phyloP scores from a whole-genome alignment of 306 rosid genomes.

The Dalbergia oliveri region DNA sequence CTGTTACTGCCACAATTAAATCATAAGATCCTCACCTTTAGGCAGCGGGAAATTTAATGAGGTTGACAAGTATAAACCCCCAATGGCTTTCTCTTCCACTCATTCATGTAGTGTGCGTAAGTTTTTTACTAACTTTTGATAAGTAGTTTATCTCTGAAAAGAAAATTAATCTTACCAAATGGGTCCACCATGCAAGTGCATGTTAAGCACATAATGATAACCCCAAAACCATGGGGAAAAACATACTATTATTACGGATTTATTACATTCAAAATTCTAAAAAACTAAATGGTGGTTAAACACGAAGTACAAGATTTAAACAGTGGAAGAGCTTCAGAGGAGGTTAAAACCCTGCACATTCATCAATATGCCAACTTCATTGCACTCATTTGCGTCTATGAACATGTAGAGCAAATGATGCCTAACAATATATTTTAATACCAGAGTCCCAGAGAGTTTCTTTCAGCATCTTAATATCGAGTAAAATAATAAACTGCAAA shows the following conservation, averaged over 20 bases:
- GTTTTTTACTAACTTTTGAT: not conserved
- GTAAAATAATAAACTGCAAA: not conserved
- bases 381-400: not conserved
- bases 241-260: not conserved
- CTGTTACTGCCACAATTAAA: not conserved
- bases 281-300: not conserved
- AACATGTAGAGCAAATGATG: not conserved
- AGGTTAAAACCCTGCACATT: too few species aligned
- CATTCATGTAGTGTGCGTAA: not conserved
- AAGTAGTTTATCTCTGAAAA: not conserved
- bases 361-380: not conserved
- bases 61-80: not conserved
- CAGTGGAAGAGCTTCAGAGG: too few species aligned
- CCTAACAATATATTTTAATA: conserved; percentile 10
- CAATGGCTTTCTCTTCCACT: not conserved
- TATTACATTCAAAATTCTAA: conserved; percentile 11
- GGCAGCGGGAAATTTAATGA: not conserved
- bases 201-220: not conserved
- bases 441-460: conserved; percentile 2
- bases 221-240: not conserved
- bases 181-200: not conserved
- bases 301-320: too few species aligned
- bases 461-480: not conserved
- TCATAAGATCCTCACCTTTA: conserved; percentile 13
- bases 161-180: not conserved